Percentiles rank a stretch among this genome's conserved stretches.
Evolutionary conservation across 306 rosid genomes (phyloP).

Genomic region (Rubus idaeus): DNA sequence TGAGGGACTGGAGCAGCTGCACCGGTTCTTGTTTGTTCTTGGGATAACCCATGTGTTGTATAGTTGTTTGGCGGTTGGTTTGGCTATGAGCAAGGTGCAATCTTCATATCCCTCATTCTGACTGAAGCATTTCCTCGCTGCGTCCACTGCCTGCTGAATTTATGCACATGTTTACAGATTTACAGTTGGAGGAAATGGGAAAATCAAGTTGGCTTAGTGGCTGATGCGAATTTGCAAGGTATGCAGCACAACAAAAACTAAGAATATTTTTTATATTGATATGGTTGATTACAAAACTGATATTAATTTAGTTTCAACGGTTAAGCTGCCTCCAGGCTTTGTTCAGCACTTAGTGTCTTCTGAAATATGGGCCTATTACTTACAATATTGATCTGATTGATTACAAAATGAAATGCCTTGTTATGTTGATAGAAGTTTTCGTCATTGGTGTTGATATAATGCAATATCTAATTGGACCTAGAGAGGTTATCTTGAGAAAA

Average conservation of each 20-base stretch:
- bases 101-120: conserved; percentile 18
- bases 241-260: conserved; percentile 9
- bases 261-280: not conserved
- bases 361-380: not conserved
- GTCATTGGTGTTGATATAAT: not conserved
- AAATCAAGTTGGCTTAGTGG: conserved; percentile 48
- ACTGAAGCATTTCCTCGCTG: not conserved
- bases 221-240: conserved; percentile 68
- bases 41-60: conserved; percentile 93
- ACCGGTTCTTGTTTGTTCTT: conserved; percentile 88
- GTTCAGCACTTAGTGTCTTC: not conserved
- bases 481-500: not conserved
- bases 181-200: conserved; percentile 98
- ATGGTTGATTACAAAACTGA: not conserved
- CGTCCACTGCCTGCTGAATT: not conserved
- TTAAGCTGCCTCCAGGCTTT: conserved; percentile 12
- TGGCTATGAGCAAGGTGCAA: conserved; percentile 91
- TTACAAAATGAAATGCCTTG: not conserved
- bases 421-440: not conserved
- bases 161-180: conserved; percentile 48
- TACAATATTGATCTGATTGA: not conserved
- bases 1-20: conserved; percentile 94
- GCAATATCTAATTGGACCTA: not conserved
- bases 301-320: not conserved
- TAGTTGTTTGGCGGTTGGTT: conserved; percentile 88